phyloP scores from a whole-genome alignment of 2,329 filamentous ascomycete genomes.

The Rachicladosporium sp. region DNA sequence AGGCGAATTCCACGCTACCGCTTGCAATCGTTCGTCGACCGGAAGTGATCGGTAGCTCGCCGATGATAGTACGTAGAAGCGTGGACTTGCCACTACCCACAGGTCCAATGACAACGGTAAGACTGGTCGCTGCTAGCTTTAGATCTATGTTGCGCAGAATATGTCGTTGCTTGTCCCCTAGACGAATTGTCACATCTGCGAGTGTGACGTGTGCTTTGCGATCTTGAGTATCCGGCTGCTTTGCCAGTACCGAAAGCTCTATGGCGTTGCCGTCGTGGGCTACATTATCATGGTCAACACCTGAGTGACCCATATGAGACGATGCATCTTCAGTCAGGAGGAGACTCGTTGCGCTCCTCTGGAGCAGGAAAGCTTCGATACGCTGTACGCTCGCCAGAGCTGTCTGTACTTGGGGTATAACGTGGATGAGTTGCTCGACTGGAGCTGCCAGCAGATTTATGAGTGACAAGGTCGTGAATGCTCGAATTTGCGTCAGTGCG shows the following conservation, averaged over 20 bases:
- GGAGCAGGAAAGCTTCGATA: constrained; percentile 8
- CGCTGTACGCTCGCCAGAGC: constrained; percentile 12
- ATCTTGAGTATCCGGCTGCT: no score
- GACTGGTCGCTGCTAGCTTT: constrained; percentile 8
- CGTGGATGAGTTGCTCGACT: constrained; percentile 9
- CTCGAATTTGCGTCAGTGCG: constrained; percentile 6
- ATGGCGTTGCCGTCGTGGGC: no score
- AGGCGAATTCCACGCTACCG: constrained; percentile 9
- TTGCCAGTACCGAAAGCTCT: no score
- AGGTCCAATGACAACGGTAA: constrained; percentile 1
- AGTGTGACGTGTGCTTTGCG: no score
- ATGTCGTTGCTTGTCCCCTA: constrained; percentile 7
- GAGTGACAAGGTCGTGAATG: constrained; percentile 11
- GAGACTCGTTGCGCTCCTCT: constrained; percentile 7
- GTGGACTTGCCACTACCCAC: constrained; percentile 4
- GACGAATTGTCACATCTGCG: constrained; percentile 3
- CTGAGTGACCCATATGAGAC: no score
- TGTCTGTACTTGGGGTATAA: constrained; percentile 8
- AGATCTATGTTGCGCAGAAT: constrained; percentile 5
- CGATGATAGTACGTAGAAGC: background rate
- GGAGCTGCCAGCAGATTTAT: constrained; percentile 8
- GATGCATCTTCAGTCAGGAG: background rate
- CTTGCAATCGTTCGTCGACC: no score
- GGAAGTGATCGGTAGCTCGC: background rate
- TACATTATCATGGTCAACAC: no score